Evolutionary conservation across 2,329 filamentous ascomycete genomes (phyloP), one percentile per base, ranked within the genome.

Genomic region (Cercospora canescens): DNA sequence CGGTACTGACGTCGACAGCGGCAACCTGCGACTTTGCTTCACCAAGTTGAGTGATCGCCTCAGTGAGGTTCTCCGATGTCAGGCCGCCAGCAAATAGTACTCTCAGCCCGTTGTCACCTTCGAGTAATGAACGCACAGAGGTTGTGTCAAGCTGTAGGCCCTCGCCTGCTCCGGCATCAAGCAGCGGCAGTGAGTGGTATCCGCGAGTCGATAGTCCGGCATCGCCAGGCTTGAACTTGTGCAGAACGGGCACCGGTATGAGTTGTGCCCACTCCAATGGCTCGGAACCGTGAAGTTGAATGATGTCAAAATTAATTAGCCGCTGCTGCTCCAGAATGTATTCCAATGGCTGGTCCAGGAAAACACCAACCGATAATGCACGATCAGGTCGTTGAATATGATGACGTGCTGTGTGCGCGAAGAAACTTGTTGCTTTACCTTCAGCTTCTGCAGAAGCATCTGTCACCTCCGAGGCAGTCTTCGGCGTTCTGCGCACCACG

Each of bases 191-290:
- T 1, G 89, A 87, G 77, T 99, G 95, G 76, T 92, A 96, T 9
- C 92, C 94, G 63, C 93, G 87, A 48, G 85, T 80, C 7, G 88
- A 88, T 54, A 97, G 82, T 0, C 89, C 91, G n/a, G 87, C 80
- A 59, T 94, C 88, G 2, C 85, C 87, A 0, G 93, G 93, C 61
- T 89, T 88, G 80, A 98, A 99, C 58, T 90, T 91, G 70, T 89
- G 89, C 69, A 99, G 89, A 5, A 99, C 94, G 0, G 95, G 95
- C 0, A 97, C 93, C 1, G 95, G 94, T 57, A 99, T 93, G n/a
- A 91, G 80, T 54, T 81, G 86, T 1, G 94, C 90, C 94, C 94
- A 99, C 77, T 99, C 95, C 4, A 97, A 75, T 2, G 95, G 94
- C 77, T 99, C 96, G 55, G 90, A 86, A 8, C 95, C 96, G 76